phyloP scores from a whole-genome alignment of 306 rosid species.

The Lotus japonicus region DNA sequence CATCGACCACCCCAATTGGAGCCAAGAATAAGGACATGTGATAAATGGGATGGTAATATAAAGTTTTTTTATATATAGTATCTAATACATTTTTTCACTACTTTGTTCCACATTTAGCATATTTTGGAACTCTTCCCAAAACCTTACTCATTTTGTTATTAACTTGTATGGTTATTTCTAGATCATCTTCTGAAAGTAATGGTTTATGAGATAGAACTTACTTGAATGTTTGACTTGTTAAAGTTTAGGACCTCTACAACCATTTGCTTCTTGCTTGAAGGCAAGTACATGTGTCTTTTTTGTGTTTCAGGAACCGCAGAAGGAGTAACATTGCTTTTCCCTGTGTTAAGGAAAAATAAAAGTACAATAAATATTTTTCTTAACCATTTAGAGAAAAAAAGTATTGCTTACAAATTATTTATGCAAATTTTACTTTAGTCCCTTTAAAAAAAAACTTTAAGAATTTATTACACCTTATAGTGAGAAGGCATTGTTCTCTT shows the following conservation, averaged over 20 bases:
- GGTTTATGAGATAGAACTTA: not conserved
- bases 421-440: too few relatives aligned
- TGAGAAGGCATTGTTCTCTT: too few relatives aligned
- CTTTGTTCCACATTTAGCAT: not conserved
- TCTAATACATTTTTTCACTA: not conserved
- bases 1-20: too few relatives aligned
- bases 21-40: too few relatives aligned
- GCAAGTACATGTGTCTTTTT: not conserved
- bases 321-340: not conserved
- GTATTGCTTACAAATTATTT: too few relatives aligned
- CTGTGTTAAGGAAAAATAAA: constrained; percentile 16
- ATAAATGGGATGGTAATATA: too few relatives aligned
- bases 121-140: not conserved
- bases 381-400: too few relatives aligned
- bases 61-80: too few relatives aligned
- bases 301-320: not conserved
- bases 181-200: not conserved
- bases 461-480: not conserved
- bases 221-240: not conserved
- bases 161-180: not conserved
- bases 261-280: not conserved
- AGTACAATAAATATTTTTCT: not conserved
- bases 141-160: not conserved
- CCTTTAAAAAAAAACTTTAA: too few relatives aligned
- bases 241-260: not conserved